These are phyloP conservation scores for Selaginella tamariscina DNA, from an alignment of 75 land plant genomes.

Conservation along the genomic window DNA sequence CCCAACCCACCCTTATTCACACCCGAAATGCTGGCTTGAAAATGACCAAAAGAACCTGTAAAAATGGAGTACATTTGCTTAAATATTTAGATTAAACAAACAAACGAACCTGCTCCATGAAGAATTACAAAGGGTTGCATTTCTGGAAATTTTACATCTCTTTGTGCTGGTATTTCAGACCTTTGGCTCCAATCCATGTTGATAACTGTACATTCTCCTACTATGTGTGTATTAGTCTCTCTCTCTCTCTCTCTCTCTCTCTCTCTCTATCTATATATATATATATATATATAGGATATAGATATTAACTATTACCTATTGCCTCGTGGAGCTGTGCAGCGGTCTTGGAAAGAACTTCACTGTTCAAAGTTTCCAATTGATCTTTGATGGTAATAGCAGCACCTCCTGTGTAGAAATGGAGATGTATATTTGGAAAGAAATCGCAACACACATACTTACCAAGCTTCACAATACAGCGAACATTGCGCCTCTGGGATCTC, in stretches of 20 bases:
- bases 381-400: not conserved
- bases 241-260: no score
- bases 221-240: no score
- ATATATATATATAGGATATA: no score
- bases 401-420: not conserved
- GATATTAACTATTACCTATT: not conserved
- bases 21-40: constrained; percentile 87
- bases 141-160: not conserved
- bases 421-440: not conserved
- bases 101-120: not conserved
- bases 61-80: not conserved
- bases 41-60: constrained; percentile 95
- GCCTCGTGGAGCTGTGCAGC: not conserved
- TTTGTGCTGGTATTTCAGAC: not conserved
- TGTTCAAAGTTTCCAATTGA: not conserved
- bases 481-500: not conserved
- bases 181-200: not conserved
- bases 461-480: not conserved
- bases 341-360: not conserved
- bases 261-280: no score
- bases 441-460: not conserved
- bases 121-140: not conserved
- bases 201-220: no score
- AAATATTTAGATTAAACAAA: not conserved
- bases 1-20: constrained; percentile 87